A percentile compares a stretch with the other conserved stretches of the same genome.
Conservation (phyloP, 2,329 filamentous ascomycete genomes). For the Pestalotiopsis sp. region DNA sequence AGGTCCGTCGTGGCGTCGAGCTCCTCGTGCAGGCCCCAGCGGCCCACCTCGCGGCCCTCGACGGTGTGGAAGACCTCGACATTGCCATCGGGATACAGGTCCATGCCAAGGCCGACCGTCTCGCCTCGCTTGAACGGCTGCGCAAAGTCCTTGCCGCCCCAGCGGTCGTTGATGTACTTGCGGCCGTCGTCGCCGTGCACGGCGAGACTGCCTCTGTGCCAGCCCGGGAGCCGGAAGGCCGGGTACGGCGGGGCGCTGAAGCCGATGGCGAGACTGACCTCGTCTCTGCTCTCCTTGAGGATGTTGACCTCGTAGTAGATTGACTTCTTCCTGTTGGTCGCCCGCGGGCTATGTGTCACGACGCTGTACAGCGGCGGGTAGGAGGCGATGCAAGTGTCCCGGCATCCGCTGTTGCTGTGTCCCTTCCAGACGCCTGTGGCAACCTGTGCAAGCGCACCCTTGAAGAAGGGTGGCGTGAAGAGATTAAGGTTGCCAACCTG, state of each 20-base stretch:
- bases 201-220: conserved; percentile 75
- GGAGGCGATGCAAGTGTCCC: conserved; percentile 67
- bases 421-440: conserved; percentile 56
- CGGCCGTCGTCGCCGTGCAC: conserved; percentile 83
- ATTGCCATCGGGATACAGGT: conserved; percentile 47
- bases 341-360: conserved; percentile 58
- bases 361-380: conserved; percentile 72
- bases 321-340: conserved; percentile 45
- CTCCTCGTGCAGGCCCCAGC: conserved; percentile 78
- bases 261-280: conserved; percentile 65
- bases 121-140: conserved; percentile 65
- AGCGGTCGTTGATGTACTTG: conserved; percentile 74
- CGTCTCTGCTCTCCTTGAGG: conserved; percentile 41
- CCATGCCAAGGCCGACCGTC: conserved; percentile 74
- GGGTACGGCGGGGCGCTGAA: conserved; percentile 77
- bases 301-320: conserved; percentile 76
- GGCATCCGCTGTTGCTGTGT: conserved; percentile 42
- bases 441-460: conserved; percentile 47
- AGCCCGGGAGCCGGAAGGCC: conserved; percentile 76
- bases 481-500: conserved; percentile 56
- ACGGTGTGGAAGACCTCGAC: conserved; percentile 71
- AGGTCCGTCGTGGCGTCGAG: conserved; percentile 64
- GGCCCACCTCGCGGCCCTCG: conserved; percentile 60
- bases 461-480: conserved; percentile 51
- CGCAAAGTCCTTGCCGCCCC: conserved; percentile 73